Base-by-base conservation (phyloP, 306 rosid genomes). In the Canavalia gladiata region DNA sequence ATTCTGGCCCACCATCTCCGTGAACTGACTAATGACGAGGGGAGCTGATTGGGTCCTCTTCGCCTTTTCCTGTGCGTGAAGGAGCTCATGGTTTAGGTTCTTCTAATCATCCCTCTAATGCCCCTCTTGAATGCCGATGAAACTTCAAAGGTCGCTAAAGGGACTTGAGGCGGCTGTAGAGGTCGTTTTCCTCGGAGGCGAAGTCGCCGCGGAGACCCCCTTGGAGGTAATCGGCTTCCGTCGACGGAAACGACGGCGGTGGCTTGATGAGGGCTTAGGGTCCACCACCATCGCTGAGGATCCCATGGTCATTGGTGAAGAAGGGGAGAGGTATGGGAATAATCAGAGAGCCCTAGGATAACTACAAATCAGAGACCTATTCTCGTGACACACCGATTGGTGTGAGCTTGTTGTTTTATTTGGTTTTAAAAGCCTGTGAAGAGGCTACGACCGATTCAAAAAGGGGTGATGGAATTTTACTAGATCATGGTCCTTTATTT, bases 11-110 rank as follows among this genome's bases (percentile, higher is more conserved):
- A 93, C 98, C 99, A 96, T 96, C 86, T 96, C 99, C 97, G 92
- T 92, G 82, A 96, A 96, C 91, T 96, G 99, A 9, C 99, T 98
- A 1, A 96, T 96, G 1, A 96, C 99, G 2, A 96, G 90, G 0
- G 99, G 99, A 81, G 93, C 99, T 30, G 99, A 96, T 68, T 96
- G 99, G 79, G 93, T 93, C 93, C 99, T 79, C 82, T 96, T 96
- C 9, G 93, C 98, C 86, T 96, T 98, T 39, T 96, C 99, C 81
- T 96, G 98, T 0, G 98, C 97, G 6, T 98, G 96, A 3, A 93
- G 97, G 18, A 88, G 92, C 90, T 96, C 99, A 34, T 98, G 98
- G 89, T 93, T 96, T 56, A 96, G 88, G 35, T 96, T 96, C 94
- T 93, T 96, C 86, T 87, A 97, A 68, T 93, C 99, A 50, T 96